Evolutionary conservation across 225 moss, liverwort and hornwort species (phyloP).

Genomic region (Marchantia paleacea): DNA sequence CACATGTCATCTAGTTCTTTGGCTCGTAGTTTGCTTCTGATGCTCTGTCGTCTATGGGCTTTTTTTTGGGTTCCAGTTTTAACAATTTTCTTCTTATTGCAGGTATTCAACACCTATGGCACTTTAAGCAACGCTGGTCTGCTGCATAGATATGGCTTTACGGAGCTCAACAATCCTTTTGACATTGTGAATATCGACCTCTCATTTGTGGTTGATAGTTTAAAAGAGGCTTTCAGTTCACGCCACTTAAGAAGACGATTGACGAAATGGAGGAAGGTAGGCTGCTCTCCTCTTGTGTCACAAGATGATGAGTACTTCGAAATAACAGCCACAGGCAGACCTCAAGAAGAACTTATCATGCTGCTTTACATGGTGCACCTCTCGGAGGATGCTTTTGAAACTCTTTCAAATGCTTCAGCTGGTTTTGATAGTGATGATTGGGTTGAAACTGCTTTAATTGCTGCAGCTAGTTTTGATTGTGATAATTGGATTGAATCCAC

Average conservation of each 20-base stretch:
- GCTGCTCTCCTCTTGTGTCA: conserved; percentile 55
- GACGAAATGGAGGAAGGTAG: conserved; percentile 59
- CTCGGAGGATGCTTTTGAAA: conserved; percentile 43
- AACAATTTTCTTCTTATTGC: conserved; percentile 11
- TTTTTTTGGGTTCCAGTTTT: neutral
- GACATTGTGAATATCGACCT: conserved; percentile 79
- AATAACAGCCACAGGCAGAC: conserved; percentile 62
- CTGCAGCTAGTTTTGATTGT: conserved; percentile 23
- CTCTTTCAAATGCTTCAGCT: conserved; percentile 29
- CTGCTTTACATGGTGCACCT: conserved; percentile 63
- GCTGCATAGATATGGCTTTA: conserved; percentile 82
- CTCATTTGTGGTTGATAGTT: conserved; percentile 46
- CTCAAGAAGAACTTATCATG: conserved; percentile 66
- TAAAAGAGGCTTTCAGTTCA: conserved; percentile 43
- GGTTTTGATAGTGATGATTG: conserved; percentile 27
- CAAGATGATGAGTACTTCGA: conserved; percentile 73
- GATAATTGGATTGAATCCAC: conserved; percentile 33
- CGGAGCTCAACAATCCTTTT: conserved; percentile 75
- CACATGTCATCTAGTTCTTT: neutral
- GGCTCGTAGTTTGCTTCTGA: neutral
- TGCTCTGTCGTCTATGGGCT: neutral
- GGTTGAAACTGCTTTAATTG: conserved; percentile 28
- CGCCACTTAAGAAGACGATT: conserved; percentile 64
- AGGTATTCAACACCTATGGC: conserved; percentile 88
- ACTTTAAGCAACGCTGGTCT: conserved; percentile 74